Base-by-base conservation (phyloP, 2,329 filamentous ascomycete genomes). In the Fusarium aywerte region DNA sequence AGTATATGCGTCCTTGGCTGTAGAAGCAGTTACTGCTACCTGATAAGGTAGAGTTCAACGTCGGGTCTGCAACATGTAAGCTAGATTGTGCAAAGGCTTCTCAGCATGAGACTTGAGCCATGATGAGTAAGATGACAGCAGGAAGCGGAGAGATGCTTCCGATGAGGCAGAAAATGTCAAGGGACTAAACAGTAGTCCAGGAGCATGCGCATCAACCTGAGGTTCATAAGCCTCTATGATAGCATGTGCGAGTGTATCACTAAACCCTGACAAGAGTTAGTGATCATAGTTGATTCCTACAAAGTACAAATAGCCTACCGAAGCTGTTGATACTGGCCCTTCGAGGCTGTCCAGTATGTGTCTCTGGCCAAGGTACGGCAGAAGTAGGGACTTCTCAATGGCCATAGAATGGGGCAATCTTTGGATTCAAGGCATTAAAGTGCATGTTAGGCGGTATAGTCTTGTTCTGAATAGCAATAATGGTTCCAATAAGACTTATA, bases 371-470 rank as follows among this genome's bases (percentile, higher is more conserved):
- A 5, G 18, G 6, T 2, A 9, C 11, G 5, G 51, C 33, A 6
- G 40, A 13, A 8, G 42, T 40, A 2, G 50, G 50, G 3, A 54
- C 32, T n/a, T 45, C 12, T 7, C 45, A 29, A 12, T 36, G 13
- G 1, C 21, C 7, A 35, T 55, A 55, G 15, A 39, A 55, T 1
- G 25, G 52, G 3, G 12, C 23, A 4, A 55, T 23, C 7, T 40
- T 18, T 10, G 42, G 42, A 2, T 55, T 55, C 3, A 81, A 79
- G 5, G 77, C 66, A 68, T 83, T 80, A 74, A 84, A 84, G 64
- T 82, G 79, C 43, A 47, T 32, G 20, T 55, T 55, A 2, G 52
- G 52, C 1, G 52, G 52, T 5, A 55, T 32, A 4, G n/a, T 16
- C 15, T 31, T 29, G 43, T 48, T 32, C 27, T 58, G 44, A 0